Base-by-base conservation (phyloP, 352 stramenopile species). In the Phytopythium kandeliae region DNA sequence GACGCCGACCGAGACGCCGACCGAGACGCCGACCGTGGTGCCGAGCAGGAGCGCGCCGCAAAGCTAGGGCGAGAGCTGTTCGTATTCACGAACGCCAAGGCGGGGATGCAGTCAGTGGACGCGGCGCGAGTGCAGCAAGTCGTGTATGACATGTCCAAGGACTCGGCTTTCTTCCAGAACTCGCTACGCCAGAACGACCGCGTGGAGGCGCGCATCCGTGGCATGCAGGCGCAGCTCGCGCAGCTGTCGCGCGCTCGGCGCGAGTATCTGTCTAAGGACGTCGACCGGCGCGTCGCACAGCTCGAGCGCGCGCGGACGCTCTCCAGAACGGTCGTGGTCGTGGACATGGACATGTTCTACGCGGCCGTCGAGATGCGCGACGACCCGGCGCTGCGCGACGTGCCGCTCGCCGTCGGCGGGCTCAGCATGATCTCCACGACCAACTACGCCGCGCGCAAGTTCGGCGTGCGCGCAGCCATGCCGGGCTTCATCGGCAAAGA, bases 281-380 rank as follows among this genome's bases (percentile, higher is more conserved):
- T 71, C 3, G 70, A 85, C 55, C 37, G 65, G 13, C 44, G 58
- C 15, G 57, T 77, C n/a, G 70, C 58, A 15, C 63, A 81, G 48
- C 74, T 82, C 48, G 87, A 92, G 57, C 62, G 59, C 33, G 55
- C 56, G 25, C 78, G 71, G 37, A 64, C 78, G 48, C 70, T 89
- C 25, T 70, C 73, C 51, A 73, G 68, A 17, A 95, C 85, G 0
- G 88, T 86, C 60, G 86, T 96, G 13, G 94, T 98, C 0, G 70
- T 88, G 1, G 96, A 99, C 66, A 98, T 99, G 92, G 96, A 99
- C 63, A 96, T 96, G 79, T 99, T 99, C 60, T 99, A 96, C 68
- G 96, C 97, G 16, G 89, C 89, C 11, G 97, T 98, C 37, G 92
- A 98, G 58, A 96, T 98, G 67, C 74, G 96, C n/a, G 80, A 96